Conservation (phyloP, 2,329 filamentous ascomycete species). For the Penicillium sp. region DNA sequence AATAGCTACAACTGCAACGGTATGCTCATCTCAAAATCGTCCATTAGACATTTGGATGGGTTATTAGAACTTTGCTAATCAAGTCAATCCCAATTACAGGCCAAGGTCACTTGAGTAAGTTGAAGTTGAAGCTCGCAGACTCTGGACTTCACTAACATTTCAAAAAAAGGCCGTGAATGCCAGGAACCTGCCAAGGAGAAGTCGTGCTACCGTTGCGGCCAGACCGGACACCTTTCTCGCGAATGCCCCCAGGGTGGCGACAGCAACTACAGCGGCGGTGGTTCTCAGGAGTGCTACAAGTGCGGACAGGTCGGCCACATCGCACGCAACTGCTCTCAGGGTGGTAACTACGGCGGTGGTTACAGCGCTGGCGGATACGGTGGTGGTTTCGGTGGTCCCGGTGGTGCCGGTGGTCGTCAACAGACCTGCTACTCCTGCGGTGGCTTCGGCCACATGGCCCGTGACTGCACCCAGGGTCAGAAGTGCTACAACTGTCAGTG, state of each 20-base stretch:
- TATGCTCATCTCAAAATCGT: conserved; percentile 44
- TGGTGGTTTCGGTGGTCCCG: conserved; percentile 51
- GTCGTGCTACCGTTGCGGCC: conserved; percentile 65
- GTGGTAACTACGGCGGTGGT: conserved; percentile 52
- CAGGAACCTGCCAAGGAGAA: conserved; percentile 84
- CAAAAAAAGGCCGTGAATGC: conserved; percentile 75
- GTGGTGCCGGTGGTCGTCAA: conserved; percentile 55
- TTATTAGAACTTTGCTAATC: conserved; percentile 28
- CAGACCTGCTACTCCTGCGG: conserved; percentile 99
- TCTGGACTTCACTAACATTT: conserved; percentile 17
- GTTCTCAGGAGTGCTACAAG: conserved; percentile 87
- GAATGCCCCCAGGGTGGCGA: conserved; percentile 58
- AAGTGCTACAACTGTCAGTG: conserved; percentile 97
- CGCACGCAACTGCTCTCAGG: conserved; percentile 64
- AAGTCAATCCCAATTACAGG: conserved; percentile 38
- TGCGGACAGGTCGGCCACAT: conserved; percentile 97
- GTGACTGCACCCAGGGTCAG: conserved; percentile 97
- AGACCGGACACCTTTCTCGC: conserved; percentile 85
- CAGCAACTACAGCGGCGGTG: conserved; percentile 48
- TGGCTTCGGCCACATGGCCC: conserved; percentile 93
- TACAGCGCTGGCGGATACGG: conserved; percentile 47
- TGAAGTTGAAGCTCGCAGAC: conserved; percentile 5
- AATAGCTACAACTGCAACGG: conserved; percentile 77
- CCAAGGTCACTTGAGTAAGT: conserved; percentile 76
- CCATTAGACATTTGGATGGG: conserved; percentile 2